Evolutionary conservation across 2,329 filamentous ascomycete species (phyloP), one percentile per base, ranked within the genome.

Genomic region (Alternaria sp.): DNA sequence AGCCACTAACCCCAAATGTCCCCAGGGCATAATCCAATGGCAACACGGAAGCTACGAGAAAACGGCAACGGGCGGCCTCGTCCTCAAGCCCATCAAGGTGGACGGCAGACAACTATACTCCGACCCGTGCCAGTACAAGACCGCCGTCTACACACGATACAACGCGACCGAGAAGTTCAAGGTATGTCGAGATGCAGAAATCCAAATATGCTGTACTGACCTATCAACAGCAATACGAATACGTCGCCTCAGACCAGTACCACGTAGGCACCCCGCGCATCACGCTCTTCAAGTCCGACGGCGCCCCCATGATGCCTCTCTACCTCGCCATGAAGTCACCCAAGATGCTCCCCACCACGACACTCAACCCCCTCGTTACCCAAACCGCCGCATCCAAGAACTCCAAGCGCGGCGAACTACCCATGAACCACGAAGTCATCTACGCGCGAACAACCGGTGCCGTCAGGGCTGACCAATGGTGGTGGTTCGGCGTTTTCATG

Each of bases 81-180:
- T 79, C 6, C 80, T 92, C 54, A 84, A 79, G 6, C 90, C 90
- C 5, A 87, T 91, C 69, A 82, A 82, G 19, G 86, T 88, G 3
- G 90, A 93, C 74, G 90, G 90, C 17, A 84, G 90, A 60, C 89
- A 92, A 80, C 78, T 92, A 25, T 80, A 87, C 59, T 91, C 89
- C 3, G 83, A 89, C 62, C 90, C 90, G 5, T 93, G 90, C 79
- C 75, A 79, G n/a, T 82, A 84, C 69, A 74, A 84, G 21, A 82
- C 81, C 49, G 81, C 85, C 1, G 79, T 85, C 19, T 92, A 91
- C 78, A 89, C 87, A 6, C 84, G 89, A 67, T 92, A 90, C 78
- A 90, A 91, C 67, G 86, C 89, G 70, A 84, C 84, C 0, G 89
- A 91, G 75, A 71, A 83, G 6, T 87, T 91, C 74, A 81, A 88